Percentiles rank a stretch among this genome's conserved stretches.
These are phyloP conservation scores for Beta vulgaris DNA, from an alignment of 148 eudicot species.

Conservation along the genomic window DNA sequence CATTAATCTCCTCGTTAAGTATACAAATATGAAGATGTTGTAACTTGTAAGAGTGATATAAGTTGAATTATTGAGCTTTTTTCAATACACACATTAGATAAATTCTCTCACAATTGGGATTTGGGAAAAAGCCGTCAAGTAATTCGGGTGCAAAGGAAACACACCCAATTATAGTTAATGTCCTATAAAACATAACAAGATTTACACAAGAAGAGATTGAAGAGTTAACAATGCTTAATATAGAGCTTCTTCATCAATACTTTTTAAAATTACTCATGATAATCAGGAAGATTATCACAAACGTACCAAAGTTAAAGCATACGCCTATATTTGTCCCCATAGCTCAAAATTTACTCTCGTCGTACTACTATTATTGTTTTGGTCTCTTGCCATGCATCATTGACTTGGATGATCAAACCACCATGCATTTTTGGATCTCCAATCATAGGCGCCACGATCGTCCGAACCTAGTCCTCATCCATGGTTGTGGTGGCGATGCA, in stretches of 20 bases:
- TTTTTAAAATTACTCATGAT: slow-evolving; percentile 12
- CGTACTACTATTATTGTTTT: slow-evolving; percentile 31
- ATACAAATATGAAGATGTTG: too few species aligned
- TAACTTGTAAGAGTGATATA: too few species aligned
- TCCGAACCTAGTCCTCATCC: slow-evolving; percentile 51
- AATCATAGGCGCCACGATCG: slow-evolving; percentile 32
- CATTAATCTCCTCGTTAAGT: too few species aligned
- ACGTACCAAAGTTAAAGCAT: slow-evolving; percentile 14
- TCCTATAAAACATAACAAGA: too few species aligned
- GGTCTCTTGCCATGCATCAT: slow-evolving; percentile 43
- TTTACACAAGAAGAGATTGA: neutral
- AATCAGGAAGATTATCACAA: neutral
- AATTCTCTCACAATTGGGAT: too few species aligned
- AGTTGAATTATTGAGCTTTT: too few species aligned
- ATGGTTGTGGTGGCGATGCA: slow-evolving; percentile 63
- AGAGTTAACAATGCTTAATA: slow-evolving; percentile 16
- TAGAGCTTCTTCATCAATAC: slow-evolving; percentile 9
- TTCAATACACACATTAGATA: too few species aligned
- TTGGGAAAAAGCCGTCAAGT: too few species aligned
- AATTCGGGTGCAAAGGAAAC: too few species aligned
- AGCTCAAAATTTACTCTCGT: slow-evolving; percentile 25
- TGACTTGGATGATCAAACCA: slow-evolving; percentile 50
- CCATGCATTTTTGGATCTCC: slow-evolving; percentile 51
- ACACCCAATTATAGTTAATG: too few species aligned
- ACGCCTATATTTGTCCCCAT: slow-evolving; percentile 33